A percentile compares a stretch with the other conserved stretches of the same genome.
Conservation (phyloP, 2,329 filamentous ascomycete genomes). For the Exserohilum rostratum region DNA sequence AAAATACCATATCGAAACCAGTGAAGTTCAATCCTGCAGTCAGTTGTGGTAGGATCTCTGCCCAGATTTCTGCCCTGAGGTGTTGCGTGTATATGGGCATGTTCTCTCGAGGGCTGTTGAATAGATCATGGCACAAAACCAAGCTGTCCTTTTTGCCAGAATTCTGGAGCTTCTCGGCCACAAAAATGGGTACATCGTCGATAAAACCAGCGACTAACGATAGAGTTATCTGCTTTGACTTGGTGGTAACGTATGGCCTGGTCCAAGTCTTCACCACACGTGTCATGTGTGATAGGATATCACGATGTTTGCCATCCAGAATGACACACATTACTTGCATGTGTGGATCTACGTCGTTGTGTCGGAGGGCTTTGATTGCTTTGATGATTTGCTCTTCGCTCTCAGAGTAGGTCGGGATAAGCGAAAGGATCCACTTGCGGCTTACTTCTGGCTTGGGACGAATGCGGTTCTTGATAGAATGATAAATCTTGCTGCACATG, state of each 20-base stretch:
- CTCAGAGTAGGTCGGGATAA: neutral
- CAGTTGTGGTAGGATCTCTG: neutral
- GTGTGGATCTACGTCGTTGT: neutral
- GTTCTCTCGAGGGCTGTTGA: conserved; percentile 1
- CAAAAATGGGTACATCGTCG: neutral
- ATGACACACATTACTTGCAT: conserved; percentile 1
- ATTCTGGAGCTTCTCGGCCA: neutral
- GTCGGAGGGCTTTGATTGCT: neutral
- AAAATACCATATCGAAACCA: conserved; percentile 1
- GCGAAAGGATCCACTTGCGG: conserved; percentile 1
- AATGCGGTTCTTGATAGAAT: neutral
- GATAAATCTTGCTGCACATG: neutral
- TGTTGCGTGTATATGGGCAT: neutral
- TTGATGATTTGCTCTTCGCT: conserved; percentile 3
- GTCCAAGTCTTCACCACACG: conserved; percentile 1
- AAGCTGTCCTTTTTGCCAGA: conserved; percentile 1
- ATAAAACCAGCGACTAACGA: neutral
- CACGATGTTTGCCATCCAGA: conserved; percentile 1
- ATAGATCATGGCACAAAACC: conserved; percentile 1
- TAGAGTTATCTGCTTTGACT: conserved; percentile 1
- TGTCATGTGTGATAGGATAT: neutral
- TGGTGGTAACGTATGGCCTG: neutral
- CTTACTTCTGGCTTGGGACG: neutral
- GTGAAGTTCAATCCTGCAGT: neutral
- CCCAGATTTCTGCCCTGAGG: neutral